phyloP scores from a whole-genome alignment of 208 protist genomes.

The Leishmania aethiopica region DNA sequence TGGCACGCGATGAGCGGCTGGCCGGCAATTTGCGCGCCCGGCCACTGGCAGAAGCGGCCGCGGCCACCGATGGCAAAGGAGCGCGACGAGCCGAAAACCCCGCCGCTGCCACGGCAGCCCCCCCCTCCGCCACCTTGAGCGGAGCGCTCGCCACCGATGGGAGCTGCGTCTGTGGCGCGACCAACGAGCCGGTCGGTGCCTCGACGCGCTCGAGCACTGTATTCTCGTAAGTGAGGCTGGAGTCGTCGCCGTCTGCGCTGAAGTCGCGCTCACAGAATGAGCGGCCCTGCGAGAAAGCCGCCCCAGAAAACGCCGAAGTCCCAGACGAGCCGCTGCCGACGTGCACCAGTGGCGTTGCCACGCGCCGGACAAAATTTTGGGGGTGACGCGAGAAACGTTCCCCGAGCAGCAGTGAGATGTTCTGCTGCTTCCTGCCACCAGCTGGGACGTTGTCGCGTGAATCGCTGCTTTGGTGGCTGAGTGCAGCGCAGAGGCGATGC shows the following conservation, averaged over 20 bases:
- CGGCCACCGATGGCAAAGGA: not conserved
- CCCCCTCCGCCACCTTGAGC: not conserved
- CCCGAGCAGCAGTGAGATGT: slow-evolving; percentile 24
- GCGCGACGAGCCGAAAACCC: not conserved
- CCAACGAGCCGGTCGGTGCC: not conserved
- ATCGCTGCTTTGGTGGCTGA: slow-evolving; percentile 27
- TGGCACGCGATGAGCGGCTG: too few species aligned
- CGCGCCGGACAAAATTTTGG: slow-evolving; percentile 5
- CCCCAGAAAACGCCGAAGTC: not conserved
- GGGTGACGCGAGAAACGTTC: slow-evolving; percentile 32
- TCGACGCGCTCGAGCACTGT: not conserved
- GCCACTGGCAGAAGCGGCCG: not conserved
- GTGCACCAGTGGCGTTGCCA: not conserved
- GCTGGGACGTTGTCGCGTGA: slow-evolving; percentile 28
- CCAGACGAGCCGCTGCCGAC: not conserved
- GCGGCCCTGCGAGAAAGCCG: not conserved
- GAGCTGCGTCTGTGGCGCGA: not conserved
- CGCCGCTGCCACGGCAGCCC: not conserved
- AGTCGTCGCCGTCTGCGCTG: not conserved
- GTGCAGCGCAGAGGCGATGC: slow-evolving; percentile 11
- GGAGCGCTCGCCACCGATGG: not conserved
- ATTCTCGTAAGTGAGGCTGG: not conserved
- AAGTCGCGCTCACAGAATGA: not conserved
- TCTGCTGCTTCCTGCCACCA: slow-evolving; percentile 23
- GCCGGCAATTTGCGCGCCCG: not conserved